Base-by-base conservation (phyloP, 2,329 filamentous ascomycete species). In the Penicillium hesseltinei region DNA sequence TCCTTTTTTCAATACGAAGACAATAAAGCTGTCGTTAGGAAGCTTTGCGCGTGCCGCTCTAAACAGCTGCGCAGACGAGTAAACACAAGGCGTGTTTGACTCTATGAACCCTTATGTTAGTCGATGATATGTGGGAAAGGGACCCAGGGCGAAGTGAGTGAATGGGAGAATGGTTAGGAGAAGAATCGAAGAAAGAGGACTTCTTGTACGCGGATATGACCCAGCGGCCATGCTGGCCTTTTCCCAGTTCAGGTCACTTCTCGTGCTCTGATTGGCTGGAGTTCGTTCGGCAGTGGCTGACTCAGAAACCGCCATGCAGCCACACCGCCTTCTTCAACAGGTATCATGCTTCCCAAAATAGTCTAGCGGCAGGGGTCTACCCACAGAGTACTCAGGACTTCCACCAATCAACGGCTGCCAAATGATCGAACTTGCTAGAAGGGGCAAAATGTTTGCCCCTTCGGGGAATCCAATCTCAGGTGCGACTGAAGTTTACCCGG, bases 161-260 rank as follows among this genome's bases (percentile, higher is more conserved):
- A 64, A 61, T 65, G 61, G 58, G 45, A 61, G 62, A 62, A 51
- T 53, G 51, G 53, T 57, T 40, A 57, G 55, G 51, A 58, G 59
- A 60, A 58, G 55, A 58, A 46, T 53, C 47, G 61, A 60, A 61
- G 57, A 50, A 60, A 62, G 57, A 64, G 55, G 58, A 58, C 57
- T 65, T 67, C 70, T 73, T 73, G 69, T 71, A 73, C 70, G 64
- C 66, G 61, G 66, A 69, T 61, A 59, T 64, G 59, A 60, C 66
- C 61, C 67, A 71, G 70, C 71, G 71, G 72, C 75, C 74, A 77
- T 71, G 69, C 70, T 77, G 75, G 74, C 75, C 75, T 77, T 76
- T 77, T 77, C 73, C 49, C 52, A 63, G 68, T 67, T 69, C 66
- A 72, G 73, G 71, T 72, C 73, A 77, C 73, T 77, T 60, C 68